Evolutionary conservation across 2,329 filamentous ascomycete genomes (phyloP).

Genomic region (Fusarium sp.): DNA sequence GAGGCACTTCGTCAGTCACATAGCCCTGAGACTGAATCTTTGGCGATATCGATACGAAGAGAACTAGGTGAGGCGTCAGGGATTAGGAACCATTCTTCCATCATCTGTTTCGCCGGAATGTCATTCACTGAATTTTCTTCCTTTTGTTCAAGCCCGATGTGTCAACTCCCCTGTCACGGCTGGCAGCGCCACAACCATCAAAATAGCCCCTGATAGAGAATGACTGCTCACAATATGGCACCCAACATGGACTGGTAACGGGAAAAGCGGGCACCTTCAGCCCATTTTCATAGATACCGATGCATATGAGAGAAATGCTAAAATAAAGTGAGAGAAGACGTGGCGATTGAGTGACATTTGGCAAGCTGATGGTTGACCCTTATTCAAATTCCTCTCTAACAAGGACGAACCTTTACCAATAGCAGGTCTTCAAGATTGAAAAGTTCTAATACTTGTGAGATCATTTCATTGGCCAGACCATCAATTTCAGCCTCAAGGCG

Average conservation of each 20-base stretch:
- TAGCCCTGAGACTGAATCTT: neutral
- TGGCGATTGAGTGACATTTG: neutral
- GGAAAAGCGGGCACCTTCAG: fast-evolving
- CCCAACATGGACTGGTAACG: neutral
- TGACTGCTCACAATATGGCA: neutral
- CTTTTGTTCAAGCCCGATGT: neutral
- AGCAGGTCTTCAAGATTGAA: neutral
- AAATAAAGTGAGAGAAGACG: neutral
- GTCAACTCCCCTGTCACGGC: neutral
- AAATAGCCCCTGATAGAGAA: neutral
- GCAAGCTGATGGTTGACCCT: neutral
- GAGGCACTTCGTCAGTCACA: neutral
- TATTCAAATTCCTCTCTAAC: neutral
- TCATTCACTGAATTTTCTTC: neutral
- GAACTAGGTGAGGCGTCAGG: neutral
- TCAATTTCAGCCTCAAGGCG: neutral
- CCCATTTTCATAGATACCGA: neutral
- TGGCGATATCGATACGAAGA: neutral
- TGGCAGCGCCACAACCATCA: neutral
- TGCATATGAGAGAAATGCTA: neutral
- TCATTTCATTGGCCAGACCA: fast-evolving
- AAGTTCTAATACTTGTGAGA: neutral
- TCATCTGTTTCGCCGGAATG: neutral
- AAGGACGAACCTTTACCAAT: neutral
- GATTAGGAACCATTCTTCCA: neutral